These are phyloP conservation scores for Adiantum capillusveneris DNA, from an alignment of 75 land plant genomes.

Conservation along the genomic window DNA sequence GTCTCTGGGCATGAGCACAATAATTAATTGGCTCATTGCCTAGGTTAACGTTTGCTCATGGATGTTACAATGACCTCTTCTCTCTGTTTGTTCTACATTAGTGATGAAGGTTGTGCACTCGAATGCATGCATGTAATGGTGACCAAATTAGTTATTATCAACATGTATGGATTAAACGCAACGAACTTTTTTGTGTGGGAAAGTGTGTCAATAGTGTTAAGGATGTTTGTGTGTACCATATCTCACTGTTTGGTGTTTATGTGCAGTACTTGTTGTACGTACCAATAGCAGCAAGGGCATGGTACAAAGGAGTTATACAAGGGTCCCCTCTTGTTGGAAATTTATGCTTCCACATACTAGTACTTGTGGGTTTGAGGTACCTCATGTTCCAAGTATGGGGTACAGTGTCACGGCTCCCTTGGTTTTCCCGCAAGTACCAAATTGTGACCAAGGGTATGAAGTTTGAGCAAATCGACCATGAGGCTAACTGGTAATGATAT, in stretches of 20 bases:
- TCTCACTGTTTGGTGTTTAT: background rate
- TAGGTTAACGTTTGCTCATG: no score
- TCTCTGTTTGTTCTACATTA: no score
- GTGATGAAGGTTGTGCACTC: no score
- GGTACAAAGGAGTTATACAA: background rate
- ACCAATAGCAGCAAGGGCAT: background rate
- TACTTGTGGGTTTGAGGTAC: slow-evolving; percentile 17
- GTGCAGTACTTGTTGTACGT: background rate
- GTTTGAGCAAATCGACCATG: slow-evolving; percentile 32
- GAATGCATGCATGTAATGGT: no score
- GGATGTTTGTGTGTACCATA: no score
- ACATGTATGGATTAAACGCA: no score
- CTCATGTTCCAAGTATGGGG: slow-evolving; percentile 26
- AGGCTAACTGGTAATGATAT: slow-evolving; percentile 22
- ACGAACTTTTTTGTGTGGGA: no score
- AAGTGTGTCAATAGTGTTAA: no score
- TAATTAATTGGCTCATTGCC: no score
- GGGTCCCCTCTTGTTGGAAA: background rate
- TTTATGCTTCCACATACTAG: slow-evolving; percentile 19
- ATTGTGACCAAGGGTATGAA: slow-evolving; percentile 20
- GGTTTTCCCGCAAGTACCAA: slow-evolving; percentile 15
- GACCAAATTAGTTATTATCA: no score
- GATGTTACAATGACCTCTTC: no score
- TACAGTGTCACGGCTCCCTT: slow-evolving; percentile 12
- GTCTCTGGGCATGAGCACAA: no score